These are phyloP conservation scores for Fraxinus sp. DNA, from an alignment of 305 asterid species.

Conservation along the genomic window DNA sequence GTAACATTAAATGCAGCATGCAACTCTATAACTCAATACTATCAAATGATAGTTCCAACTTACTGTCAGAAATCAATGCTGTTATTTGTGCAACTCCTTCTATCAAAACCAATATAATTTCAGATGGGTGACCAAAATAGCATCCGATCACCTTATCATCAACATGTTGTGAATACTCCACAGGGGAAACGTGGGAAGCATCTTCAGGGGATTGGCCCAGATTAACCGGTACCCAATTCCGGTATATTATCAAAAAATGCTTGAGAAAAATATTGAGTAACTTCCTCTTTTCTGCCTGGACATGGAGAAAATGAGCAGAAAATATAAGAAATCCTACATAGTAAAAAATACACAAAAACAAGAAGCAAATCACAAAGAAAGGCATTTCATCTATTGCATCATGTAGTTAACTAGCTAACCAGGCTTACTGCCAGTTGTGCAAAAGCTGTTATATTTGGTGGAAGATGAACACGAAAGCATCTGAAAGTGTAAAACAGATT, in stretches of 20 bases:
- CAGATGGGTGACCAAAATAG: constrained; percentile 86
- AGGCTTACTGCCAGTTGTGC: constrained; percentile 2
- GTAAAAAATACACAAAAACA: constrained; percentile 14
- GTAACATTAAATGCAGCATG: neutral
- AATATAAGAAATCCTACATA: constrained; percentile 14
- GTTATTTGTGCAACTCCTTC: constrained; percentile 66
- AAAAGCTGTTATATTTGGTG: neutral
- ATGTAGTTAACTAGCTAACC: constrained; percentile 22
- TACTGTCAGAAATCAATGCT: constrained; percentile 62
- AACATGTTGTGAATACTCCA: constrained; percentile 39
- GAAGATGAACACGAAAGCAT: constrained; percentile 17
- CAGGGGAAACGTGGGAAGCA: constrained; percentile 31
- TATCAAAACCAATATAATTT: constrained; percentile 53
- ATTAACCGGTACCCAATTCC: constrained; percentile 75
- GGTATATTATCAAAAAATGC: constrained; percentile 70
- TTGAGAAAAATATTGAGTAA: constrained; percentile 65
- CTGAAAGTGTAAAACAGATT: neutral
- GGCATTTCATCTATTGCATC: constrained; percentile 20
- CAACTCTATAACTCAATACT: constrained; percentile 21
- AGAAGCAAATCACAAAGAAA: constrained; percentile 8
- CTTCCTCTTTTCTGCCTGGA: constrained; percentile 81
- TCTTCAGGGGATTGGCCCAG: constrained; percentile 51
- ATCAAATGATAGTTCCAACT: constrained; percentile 43
- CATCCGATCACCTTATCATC: constrained; percentile 78
- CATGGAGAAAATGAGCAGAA: constrained; percentile 24